These are phyloP conservation scores for Fusarium graminum DNA, from an alignment of 2,329 filamentous ascomycete genomes.

Conservation along the genomic window DNA sequence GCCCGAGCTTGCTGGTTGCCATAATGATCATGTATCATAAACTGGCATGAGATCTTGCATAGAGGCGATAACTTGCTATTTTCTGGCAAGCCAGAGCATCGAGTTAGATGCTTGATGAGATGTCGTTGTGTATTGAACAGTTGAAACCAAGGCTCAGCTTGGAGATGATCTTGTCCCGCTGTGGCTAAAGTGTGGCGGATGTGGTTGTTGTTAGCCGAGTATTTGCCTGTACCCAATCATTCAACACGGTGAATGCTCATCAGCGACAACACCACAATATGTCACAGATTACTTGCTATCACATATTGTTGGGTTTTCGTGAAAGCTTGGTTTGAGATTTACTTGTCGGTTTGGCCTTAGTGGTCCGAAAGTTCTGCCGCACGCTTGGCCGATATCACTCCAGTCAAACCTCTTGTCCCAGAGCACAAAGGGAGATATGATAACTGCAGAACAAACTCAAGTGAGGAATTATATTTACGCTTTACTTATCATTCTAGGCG, in stretches of 20 bases:
- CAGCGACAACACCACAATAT: neutral
- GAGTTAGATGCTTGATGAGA: constrained; percentile 33
- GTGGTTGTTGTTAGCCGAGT: constrained; percentile 43
- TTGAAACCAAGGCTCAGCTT: constrained; percentile 45
- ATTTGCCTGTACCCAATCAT: constrained; percentile 37
- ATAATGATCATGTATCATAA: constrained; percentile 10
- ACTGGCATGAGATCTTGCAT: neutral
- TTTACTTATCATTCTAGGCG: neutral
- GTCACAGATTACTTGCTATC: neutral
- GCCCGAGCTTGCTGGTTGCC: constrained; percentile 13
- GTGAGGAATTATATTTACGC: neutral
- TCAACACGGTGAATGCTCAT: neutral
- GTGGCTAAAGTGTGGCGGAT: constrained; percentile 46
- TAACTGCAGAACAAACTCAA: neutral
- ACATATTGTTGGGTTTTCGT: neutral
- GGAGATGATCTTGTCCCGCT: constrained; percentile 48
- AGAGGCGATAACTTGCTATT: constrained; percentile 24
- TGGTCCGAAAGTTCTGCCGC: neutral
- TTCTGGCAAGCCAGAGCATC: constrained; percentile 34
- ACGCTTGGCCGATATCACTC: neutral
- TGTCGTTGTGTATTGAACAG: constrained; percentile 43
- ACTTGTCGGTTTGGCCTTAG: too few species aligned
- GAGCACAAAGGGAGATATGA: neutral
- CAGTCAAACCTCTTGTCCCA: neutral
- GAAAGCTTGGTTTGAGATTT: neutral